Evolutionary conservation across 2,329 filamentous ascomycete species (phyloP), one percentile per base, ranked within the genome.

Genomic region (Diaporthe sp.): DNA sequence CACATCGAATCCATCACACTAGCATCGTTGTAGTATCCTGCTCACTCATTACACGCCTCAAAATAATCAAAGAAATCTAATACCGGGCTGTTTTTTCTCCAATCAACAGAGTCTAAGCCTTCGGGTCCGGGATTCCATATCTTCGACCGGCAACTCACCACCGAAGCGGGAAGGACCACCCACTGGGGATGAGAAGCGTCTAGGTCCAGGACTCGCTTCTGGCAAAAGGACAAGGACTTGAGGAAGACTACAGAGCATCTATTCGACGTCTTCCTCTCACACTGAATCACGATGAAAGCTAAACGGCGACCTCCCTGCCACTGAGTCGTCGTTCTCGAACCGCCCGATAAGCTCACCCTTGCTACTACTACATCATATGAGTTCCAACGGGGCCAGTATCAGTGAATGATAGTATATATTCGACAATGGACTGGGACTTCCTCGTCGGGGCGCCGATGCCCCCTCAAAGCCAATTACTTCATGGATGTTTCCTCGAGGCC

Each of bases 401-500:
- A 53, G 22, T 49, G 28, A 62, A 25, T 39, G 25, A 25, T 17
- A 49, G 7, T 6, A 61, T 44, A 55, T 46, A 22, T n/a, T 39
- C 51, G 37, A 39, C 49, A 22, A 76, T 76, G 75, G 61, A 70
- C 53, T 73, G 73, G 68, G 73, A 74, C 25, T 75, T 76, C 37
- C 44, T 69, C 39, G 28, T 65, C 12, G 67, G 59, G 51, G 42
- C 51, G 55, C n/a, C 73, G 19, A 73, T 76, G 73, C 68, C 73
- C 39, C 75, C 62, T 19, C 53, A 75, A 22, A 65, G 70, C 51
- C 82, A 85, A 28, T 82, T 91, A 31, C 84, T 91, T 49, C 82
- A 85, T 74, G 88, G 89, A 46, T 92, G 90, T 79, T 90, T 85
- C 78, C 79, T 83, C 72, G 90, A 92, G 82, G 89, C 90, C 34